Evolutionary conservation across 352 stramenopile genomes (phyloP).

Genomic region (Phytophthora vignae): DNA sequence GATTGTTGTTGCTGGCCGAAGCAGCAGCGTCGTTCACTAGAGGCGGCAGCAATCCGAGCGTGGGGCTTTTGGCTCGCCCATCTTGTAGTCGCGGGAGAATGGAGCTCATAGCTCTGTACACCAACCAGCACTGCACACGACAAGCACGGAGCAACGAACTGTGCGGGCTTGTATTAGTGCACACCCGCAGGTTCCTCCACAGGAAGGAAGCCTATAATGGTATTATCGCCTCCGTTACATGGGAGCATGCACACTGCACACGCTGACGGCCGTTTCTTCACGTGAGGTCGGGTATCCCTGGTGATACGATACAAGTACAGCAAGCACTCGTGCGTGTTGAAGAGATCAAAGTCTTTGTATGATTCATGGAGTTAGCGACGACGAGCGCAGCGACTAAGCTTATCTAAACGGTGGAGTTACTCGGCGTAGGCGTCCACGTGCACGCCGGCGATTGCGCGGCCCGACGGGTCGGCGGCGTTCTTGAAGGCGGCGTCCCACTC

Average conservation of each 20-base stretch:
- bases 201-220: background rate
- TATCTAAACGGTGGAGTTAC: slow-evolving; percentile 35
- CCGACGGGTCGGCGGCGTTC: slow-evolving; percentile 94
- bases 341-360: slow-evolving; percentile 15
- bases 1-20: slow-evolving; percentile 10
- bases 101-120: slow-evolving; percentile 14
- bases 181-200: background rate
- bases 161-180: background rate
- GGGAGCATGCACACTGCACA: slow-evolving; percentile 7
- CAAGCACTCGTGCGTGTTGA: background rate
- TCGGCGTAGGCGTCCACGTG: slow-evolving; percentile 94
- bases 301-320: background rate
- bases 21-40: slow-evolving; percentile 12
- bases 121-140: background rate
- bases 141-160: slow-evolving; percentile 2
- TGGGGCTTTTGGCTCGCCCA: slow-evolving; percentile 14
- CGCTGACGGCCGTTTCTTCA: slow-evolving; percentile 10
- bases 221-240: slow-evolving; percentile 12
- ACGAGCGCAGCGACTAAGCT: slow-evolving; percentile 13
- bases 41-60: slow-evolving; percentile 26
- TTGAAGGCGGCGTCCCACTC: slow-evolving; percentile 97
- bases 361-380: slow-evolving; percentile 22
- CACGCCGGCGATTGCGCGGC: slow-evolving; percentile 94
- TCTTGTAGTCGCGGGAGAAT: slow-evolving; percentile 31
- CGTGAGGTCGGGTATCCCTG: background rate